Base-by-base conservation (phyloP, 2,329 filamentous ascomycete genomes). In the Pseudocercospora pini-densiflorae region DNA sequence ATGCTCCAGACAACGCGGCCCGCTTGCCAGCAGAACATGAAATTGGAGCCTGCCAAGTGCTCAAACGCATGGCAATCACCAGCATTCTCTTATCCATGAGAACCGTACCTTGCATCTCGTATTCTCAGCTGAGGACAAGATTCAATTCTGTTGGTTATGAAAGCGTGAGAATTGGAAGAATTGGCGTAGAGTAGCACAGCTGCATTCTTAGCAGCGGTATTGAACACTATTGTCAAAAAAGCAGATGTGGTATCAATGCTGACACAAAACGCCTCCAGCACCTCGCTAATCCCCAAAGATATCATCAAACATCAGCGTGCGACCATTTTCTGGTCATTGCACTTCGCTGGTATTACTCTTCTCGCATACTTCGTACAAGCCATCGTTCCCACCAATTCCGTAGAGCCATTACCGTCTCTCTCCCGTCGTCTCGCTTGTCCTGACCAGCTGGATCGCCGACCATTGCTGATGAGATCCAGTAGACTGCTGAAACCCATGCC, bases 361-460 rank as follows among this genome's bases (percentile, higher is more conserved):
- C 68, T 54, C 68, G 67, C 36, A 77, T 70, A 47, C 71, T 68
- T 60, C 73, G 61, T 57, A 72, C 65, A 29, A 90, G 78, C 85
- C 86, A 89, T 55, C 79, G 79, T 72, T 88, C 86, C 88, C 88
- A 89, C 83, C 85, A 88, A 57, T 81, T 81, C 64, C 86, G 79
- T 33, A 89, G 83, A 3, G 83, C 83, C 2, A 90, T 77, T 3
- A 89, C 87, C 12, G 86, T 85, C 23, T 86, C 85, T 61, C 84
- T 81, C 12, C 88, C 88, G 70, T 90, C 88, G 68, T 89, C 88
- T 69, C 84, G 83, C 65, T 82, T 81, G 71, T 87, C 85, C 66
- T 80, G 81, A 27, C 85, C 83, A 62, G 87, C 86, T 31, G 88
- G 88, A 76, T 89, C 88, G 4, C 88, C 88, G 58, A 90, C 78